Conservation (phyloP, 306 rosid genomes). For the Hippophae tibetana region DNA sequence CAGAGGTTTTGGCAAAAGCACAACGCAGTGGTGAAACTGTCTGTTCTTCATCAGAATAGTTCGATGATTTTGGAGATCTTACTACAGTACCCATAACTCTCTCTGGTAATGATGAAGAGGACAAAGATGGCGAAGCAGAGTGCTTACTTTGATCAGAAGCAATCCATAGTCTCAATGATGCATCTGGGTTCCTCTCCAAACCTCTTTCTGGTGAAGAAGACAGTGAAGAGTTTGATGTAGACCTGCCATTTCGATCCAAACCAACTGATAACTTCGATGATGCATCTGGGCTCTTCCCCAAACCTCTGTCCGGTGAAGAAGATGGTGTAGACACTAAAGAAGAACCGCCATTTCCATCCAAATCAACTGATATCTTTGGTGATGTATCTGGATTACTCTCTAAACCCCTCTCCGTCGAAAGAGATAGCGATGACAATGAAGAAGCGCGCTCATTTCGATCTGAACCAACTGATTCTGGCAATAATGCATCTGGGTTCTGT, state of each 20-base stretch:
- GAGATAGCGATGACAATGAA: constrained; percentile 11
- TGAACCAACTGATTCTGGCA: neutral
- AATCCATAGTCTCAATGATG: constrained; percentile 12
- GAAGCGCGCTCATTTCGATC: constrained; percentile 15
- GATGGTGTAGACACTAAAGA: constrained; percentile 14
- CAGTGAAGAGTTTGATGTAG: neutral
- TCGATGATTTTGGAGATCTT: constrained; percentile 12
- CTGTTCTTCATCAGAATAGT: constrained; percentile 14
- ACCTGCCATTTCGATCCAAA: constrained; percentile 9
- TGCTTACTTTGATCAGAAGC: constrained; percentile 12
- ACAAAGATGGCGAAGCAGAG: constrained; percentile 20
- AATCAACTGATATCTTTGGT: constrained; percentile 4
- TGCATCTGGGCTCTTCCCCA: constrained; percentile 2
- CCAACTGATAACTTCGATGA: constrained; percentile 12
- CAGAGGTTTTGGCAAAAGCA: constrained; percentile 5
- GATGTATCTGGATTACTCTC: constrained; percentile 12
- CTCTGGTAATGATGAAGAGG: constrained; percentile 17
- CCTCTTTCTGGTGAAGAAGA: constrained; percentile 22
- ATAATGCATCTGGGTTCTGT: constrained; percentile 3
- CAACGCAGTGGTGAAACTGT: neutral
- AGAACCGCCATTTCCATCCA: constrained; percentile 11
- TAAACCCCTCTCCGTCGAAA: constrained; percentile 11
- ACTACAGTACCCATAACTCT: constrained; percentile 8
- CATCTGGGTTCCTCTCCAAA: constrained; percentile 6
- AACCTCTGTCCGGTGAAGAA: constrained; percentile 12